Conservation (phyloP, 108 stramenopile species). For the Cyclotella atomus region DNA sequence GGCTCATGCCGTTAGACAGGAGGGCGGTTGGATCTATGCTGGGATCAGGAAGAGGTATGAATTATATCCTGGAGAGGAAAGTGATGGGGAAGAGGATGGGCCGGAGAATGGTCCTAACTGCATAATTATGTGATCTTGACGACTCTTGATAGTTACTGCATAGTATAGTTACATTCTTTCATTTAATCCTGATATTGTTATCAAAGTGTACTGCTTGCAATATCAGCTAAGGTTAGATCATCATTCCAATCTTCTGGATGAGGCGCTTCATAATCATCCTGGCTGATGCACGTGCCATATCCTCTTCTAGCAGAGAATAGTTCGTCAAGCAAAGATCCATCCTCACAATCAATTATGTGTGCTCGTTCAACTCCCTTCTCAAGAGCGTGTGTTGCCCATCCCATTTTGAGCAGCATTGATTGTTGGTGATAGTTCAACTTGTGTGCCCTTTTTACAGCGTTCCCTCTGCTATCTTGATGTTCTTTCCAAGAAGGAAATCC, state of each 20-base stretch:
- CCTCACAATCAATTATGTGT: conserved; percentile 63
- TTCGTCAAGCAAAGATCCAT: conserved; percentile 70
- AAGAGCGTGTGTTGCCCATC: conserved; percentile 65
- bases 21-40: neutral
- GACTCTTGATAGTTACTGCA: too few species aligned
- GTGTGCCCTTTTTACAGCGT: neutral
- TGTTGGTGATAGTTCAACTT: conserved; percentile 24
- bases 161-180: too few species aligned
- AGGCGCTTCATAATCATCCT: conserved; percentile 56
- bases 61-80: neutral
- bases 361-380: conserved; percentile 66
- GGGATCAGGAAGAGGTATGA: neutral
- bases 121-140: neutral
- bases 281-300: conserved; percentile 61
- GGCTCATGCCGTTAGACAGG: neutral
- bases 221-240: conserved; percentile 34
- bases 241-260: conserved; percentile 54
- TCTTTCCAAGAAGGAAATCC: conserved; percentile 44
- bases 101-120: neutral
- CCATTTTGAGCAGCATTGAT: conserved; percentile 56
- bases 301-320: conserved; percentile 64
- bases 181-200: too few species aligned
- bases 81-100: neutral
- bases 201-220: too few species aligned
- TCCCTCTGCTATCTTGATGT: too few species aligned